phyloP scores from a whole-genome alignment of 371 early-diverging fungal genomes.

The Spiromyces aspiralis region DNA sequence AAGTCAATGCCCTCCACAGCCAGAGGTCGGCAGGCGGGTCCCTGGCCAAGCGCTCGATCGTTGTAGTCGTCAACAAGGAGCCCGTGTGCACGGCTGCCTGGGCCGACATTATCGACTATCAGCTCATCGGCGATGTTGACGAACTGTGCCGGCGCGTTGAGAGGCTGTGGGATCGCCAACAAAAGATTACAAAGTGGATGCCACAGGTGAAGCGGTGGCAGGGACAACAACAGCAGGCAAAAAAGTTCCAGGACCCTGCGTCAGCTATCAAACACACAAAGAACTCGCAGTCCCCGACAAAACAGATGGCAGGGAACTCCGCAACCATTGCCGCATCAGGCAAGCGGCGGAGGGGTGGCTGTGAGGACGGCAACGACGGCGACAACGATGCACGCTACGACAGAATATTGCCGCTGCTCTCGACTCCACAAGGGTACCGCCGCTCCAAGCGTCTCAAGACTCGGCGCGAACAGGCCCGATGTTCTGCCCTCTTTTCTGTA shows the following conservation, averaged over 20 bases:
- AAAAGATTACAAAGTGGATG: constrained; percentile 18
- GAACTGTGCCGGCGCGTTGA: constrained; percentile 24
- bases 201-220: neutral
- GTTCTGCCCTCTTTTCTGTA: neutral
- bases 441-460: neutral
- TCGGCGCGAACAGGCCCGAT: neutral
- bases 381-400: neutral
- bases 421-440: neutral
- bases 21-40: neutral
- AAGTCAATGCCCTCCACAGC: constrained; percentile 4
- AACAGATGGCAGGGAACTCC: too few relatives aligned
- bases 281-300: too few relatives aligned
- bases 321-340: too few relatives aligned
- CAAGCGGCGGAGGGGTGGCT: neutral
- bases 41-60: constrained; percentile 1
- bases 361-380: neutral
- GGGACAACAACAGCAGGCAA: neutral
- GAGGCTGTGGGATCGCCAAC: constrained; percentile 17
- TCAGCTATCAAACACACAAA: too few relatives aligned
- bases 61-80: constrained; percentile 20
- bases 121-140: constrained; percentile 65
- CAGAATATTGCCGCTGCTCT: neutral
- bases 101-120: constrained; percentile 79
- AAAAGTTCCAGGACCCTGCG: neutral
- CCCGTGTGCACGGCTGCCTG: constrained; percentile 31